Evolutionary conservation across 148 eudicot species (phyloP).

Genomic region (Agrostemma githago): DNA sequence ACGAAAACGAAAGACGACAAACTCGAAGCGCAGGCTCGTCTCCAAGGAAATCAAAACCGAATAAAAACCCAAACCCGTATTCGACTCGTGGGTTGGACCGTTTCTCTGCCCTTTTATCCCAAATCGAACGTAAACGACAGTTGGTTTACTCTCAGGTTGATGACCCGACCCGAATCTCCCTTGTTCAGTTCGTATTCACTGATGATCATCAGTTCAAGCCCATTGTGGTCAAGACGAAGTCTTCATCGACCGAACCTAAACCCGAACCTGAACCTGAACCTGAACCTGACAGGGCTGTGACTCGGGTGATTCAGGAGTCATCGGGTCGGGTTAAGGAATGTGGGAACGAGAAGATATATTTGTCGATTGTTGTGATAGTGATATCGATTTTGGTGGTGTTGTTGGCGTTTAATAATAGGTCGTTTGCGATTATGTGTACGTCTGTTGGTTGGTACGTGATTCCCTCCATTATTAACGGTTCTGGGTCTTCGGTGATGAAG

Average conservation of each 20-base stretch:
- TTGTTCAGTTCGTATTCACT: slow-evolving; percentile 23
- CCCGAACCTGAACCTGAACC: no score
- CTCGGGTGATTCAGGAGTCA: no score
- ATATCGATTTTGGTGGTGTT: slow-evolving; percentile 27
- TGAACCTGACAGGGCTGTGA: no score
- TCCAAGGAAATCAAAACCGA: slow-evolving; percentile 17
- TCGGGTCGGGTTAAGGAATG: not conserved
- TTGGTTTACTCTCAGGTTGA: slow-evolving; percentile 22
- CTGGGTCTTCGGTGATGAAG: not conserved
- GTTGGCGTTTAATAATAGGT: slow-evolving; percentile 29
- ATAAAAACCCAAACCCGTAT: slow-evolving; percentile 33
- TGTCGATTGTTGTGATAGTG: slow-evolving; percentile 18
- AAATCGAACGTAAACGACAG: slow-evolving; percentile 31
- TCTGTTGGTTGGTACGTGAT: slow-evolving; percentile 42
- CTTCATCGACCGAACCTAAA: not conserved
- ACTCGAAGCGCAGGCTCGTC: slow-evolving; percentile 28
- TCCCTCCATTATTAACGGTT: slow-evolving; percentile 21
- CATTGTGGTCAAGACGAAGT: slow-evolving; percentile 29
- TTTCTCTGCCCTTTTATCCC: slow-evolving; percentile 30
- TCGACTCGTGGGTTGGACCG: slow-evolving; percentile 34
- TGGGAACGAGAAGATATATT: slow-evolving; percentile 11
- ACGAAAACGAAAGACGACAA: slow-evolving; percentile 16
- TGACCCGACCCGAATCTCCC: slow-evolving; percentile 27
- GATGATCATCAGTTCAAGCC: slow-evolving; percentile 29
- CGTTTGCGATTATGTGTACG: slow-evolving; percentile 37